These are phyloP conservation scores for Aspergillus steynii DNA, from an alignment of 495 filamentous ascomycete species.

Conservation along the genomic window DNA sequence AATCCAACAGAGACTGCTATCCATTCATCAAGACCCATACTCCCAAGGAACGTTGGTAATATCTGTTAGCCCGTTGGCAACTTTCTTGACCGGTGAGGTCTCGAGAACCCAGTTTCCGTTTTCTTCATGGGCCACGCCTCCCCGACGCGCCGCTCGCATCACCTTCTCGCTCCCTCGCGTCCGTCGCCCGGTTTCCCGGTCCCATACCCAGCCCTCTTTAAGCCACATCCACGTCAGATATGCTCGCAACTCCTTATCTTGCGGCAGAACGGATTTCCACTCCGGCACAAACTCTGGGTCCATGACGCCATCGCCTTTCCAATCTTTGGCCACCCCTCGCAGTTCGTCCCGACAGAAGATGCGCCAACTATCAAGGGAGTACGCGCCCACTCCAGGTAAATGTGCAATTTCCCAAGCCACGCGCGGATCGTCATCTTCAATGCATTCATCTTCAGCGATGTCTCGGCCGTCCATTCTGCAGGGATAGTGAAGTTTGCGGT, in stretches of 20 bases:
- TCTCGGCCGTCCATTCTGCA: constrained; percentile 52
- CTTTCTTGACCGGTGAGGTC: constrained; percentile 39
- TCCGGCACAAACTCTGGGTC: constrained; percentile 51
- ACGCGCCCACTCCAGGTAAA: constrained; percentile 77
- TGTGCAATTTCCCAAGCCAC: constrained; percentile 84
- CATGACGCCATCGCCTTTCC: constrained; percentile 51
- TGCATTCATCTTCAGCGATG: constrained; percentile 51
- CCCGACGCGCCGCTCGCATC: constrained; percentile 57
- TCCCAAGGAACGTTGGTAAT: too few relatives aligned
- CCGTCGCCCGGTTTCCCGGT: constrained; percentile 67
- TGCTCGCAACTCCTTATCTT: constrained; percentile 86
- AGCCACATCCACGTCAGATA: constrained; percentile 92
- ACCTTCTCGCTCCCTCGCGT: constrained; percentile 54
- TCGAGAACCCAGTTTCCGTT: constrained; percentile 48
- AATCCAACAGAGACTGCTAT: neutral
- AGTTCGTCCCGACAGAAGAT: constrained; percentile 89
- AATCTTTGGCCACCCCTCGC: constrained; percentile 59
- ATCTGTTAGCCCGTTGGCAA: constrained; percentile 29
- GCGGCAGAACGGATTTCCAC: constrained; percentile 83
- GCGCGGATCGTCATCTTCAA: constrained; percentile 41
- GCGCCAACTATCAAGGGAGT: constrained; percentile 89
- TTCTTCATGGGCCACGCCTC: constrained; percentile 64
- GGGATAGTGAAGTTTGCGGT: constrained; percentile 72
- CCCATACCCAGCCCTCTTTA: constrained; percentile 81
- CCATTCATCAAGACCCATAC: too few relatives aligned